Conservation (phyloP, 108 stramenopile genomes). For the Epithemia pelagica region DNA sequence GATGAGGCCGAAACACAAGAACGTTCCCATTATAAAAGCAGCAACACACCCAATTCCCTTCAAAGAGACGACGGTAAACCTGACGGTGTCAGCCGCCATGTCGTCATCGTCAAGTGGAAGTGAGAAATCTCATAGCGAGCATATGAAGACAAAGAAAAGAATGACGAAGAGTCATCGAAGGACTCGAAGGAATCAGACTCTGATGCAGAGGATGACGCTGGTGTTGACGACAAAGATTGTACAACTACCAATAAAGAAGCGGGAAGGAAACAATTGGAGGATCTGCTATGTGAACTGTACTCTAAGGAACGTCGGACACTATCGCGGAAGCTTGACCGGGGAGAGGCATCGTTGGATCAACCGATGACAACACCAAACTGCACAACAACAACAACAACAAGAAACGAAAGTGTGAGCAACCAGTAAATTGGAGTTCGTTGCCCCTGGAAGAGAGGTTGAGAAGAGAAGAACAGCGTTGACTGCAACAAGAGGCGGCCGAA, state of each 20-base stretch:
- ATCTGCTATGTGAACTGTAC: slow-evolving; percentile 51
- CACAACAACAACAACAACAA: slow-evolving; percentile 17
- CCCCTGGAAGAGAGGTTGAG: slow-evolving; percentile 70
- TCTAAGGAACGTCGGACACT: slow-evolving; percentile 47
- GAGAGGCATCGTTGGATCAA: slow-evolving; percentile 2
- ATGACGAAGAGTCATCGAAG: not conserved
- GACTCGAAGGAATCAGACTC: no score
- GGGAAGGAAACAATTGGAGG: slow-evolving; percentile 21
- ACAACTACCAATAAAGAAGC: not conserved
- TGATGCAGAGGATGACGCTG: slow-evolving; percentile 10
- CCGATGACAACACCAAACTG: no score
- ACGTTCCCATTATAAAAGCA: no score
- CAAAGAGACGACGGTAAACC: no score
- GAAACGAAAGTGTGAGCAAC: slow-evolving; percentile 30
- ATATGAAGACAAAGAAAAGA: no score
- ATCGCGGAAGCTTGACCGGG: slow-evolving; percentile 11
- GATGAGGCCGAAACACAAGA: slow-evolving; percentile 2
- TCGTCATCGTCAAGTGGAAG: no score
- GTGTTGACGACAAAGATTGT: slow-evolving; percentile 7
- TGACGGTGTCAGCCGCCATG: no score
- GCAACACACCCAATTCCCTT: no score
- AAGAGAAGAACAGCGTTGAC: slow-evolving; percentile 52
- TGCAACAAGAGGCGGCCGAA: slow-evolving; percentile 69
- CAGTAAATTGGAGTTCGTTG: slow-evolving; percentile 22
- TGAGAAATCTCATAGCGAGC: no score